Percentiles rank a stretch among this genome's conserved stretches.
Conservation (phyloP, 148 eudicot genomes). For the Dysphania ambrosioides region DNA sequence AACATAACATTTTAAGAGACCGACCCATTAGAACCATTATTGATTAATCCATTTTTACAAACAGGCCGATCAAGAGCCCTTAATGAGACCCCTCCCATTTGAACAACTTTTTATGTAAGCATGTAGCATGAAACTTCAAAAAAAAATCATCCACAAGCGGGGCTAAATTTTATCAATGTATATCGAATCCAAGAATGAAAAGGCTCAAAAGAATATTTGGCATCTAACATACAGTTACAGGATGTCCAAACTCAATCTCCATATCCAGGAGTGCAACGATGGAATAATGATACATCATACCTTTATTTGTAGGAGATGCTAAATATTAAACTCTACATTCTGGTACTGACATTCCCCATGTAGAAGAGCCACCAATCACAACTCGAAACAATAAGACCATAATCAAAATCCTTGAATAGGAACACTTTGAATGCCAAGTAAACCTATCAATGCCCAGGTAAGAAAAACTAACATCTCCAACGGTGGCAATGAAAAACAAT, state of each 20-base stretch:
- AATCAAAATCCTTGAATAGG: constrained; percentile 17
- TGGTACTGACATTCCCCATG: constrained; percentile 24
- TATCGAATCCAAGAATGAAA: constrained; percentile 1
- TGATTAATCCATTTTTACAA: too few species aligned
- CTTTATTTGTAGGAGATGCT: constrained; percentile 23
- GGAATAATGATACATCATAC: constrained; percentile 26
- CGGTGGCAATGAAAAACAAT: constrained; percentile 9
- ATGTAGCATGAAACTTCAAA: not conserved
- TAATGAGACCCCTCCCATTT: too few species aligned
- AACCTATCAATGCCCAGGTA: constrained; percentile 20
- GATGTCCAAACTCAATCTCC: constrained; percentile 30
- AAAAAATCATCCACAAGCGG: not conserved
- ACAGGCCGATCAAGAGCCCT: too few species aligned
- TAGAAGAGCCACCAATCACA: constrained; percentile 22
- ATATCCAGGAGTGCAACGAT: constrained; percentile 28
- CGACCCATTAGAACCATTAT: too few species aligned
- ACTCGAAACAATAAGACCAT: constrained; percentile 23
- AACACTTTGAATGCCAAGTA: constrained; percentile 28
- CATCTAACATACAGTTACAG: constrained; percentile 27
- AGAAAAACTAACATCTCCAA: constrained; percentile 26
- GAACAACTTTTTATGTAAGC: too few species aligned
- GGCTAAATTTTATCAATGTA: not conserved
- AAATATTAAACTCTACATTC: constrained; percentile 30
- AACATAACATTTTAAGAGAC: too few species aligned
- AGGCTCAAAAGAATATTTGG: constrained; percentile 21